phyloP scores from a whole-genome alignment of 129 eudicot genomes.

The Flaveria brownii region DNA sequence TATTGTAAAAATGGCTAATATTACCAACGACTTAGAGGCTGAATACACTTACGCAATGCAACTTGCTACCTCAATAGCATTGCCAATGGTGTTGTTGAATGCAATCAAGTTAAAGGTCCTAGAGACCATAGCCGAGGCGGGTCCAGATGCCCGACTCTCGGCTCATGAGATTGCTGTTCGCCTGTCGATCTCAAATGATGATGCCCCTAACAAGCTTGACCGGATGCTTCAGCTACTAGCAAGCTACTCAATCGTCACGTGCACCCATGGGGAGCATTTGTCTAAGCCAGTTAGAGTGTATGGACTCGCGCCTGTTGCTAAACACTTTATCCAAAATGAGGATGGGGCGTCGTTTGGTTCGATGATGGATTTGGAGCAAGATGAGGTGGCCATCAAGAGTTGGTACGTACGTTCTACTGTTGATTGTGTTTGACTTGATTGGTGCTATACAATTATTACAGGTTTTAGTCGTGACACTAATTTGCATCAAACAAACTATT shows the following conservation, averaged over 20 bases:
- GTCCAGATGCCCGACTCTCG: background rate
- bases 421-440: no score
- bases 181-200: background rate
- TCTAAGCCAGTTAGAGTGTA: slow-evolving; percentile 2
- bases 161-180: background rate
- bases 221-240: slow-evolving; percentile 6
- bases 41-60: slow-evolving; percentile 1
- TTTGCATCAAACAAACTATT: no score
- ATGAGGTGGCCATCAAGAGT: background rate
- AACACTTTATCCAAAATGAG: slow-evolving; percentile 5
- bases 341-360: slow-evolving; percentile 4
- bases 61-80: background rate
- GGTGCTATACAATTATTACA: no score
- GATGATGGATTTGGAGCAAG: slow-evolving; percentile 8
- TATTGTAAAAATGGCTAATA: no score
- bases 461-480: no score
- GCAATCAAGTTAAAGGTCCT: slow-evolving; percentile 6
- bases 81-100: slow-evolving; percentile 13
- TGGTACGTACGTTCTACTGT: no score
- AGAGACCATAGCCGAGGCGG: background rate
- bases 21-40: no score
- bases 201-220: slow-evolving; percentile 10
- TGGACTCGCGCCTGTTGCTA: slow-evolving; percentile 4
- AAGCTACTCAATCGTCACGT: background rate
- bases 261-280: background rate